Evolutionary conservation across 805 yeast species (phyloP).

Genomic region (Nakazawaea pomicola): DNA sequence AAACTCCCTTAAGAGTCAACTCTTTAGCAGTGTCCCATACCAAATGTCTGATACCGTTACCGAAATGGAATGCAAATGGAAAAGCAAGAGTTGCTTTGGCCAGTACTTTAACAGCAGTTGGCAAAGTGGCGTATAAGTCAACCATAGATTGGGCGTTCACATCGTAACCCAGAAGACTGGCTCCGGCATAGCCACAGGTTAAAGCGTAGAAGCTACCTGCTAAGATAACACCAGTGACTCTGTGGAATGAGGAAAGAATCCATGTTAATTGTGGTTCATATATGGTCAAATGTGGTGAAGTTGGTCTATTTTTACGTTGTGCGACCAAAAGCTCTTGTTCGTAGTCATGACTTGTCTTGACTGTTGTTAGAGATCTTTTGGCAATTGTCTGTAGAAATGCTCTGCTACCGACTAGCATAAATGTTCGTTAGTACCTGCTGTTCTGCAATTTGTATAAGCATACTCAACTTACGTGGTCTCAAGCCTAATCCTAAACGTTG

Average conservation of each 20-base stretch:
- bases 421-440: conserved; percentile 21
- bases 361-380: conserved; percentile 32
- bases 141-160: conserved; percentile 51
- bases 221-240: conserved; percentile 82
- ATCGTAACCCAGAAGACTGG: conserved; percentile 57
- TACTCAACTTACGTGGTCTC: conserved; percentile 8
- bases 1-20: conserved; percentile 80
- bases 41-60: conserved; percentile 89
- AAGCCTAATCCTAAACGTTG: conserved; percentile 15
- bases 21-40: conserved; percentile 88
- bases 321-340: conserved; percentile 67
- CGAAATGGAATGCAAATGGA: conserved; percentile 84
- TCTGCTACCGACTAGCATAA: conserved; percentile 5
- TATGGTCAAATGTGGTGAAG: conserved; percentile 85
- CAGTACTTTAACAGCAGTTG: conserved; percentile 53
- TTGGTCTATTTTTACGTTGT: conserved; percentile 86
- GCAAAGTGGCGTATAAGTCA: conserved; percentile 54
- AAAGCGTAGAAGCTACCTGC: conserved; percentile 77
- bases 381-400: conserved; percentile 8
- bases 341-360: conserved; percentile 50
- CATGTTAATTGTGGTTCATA: conserved; percentile 89
- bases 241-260: conserved; percentile 75
- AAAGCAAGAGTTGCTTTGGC: conserved; percentile 68
- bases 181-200: conserved; percentile 69
- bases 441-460: conserved; percentile 12